phyloP scores from a whole-genome alignment of 257 asterid genomes.

The Verbena officinalis region DNA sequence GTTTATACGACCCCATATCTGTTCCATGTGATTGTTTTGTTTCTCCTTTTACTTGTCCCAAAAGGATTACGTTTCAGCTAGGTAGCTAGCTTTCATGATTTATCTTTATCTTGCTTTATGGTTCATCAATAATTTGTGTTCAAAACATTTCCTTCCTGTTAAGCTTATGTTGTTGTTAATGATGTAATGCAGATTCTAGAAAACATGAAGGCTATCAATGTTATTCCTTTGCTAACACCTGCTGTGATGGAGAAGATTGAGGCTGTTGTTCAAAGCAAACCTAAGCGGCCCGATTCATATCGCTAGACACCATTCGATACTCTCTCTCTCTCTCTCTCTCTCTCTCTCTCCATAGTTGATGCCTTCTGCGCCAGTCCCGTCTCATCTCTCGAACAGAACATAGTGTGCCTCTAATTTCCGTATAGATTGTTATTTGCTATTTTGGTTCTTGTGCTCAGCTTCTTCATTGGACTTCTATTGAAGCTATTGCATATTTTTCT shows the following conservation, averaged over 20 bases:
- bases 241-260: slow-evolving; percentile 81
- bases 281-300: slow-evolving; percentile 86
- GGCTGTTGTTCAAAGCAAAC: slow-evolving; percentile 79
- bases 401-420: background rate
- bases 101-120: background rate
- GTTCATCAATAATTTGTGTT: background rate
- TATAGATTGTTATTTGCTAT: background rate
- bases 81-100: background rate
- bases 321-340: background rate
- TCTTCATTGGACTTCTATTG: background rate
- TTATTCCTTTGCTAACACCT: slow-evolving; percentile 83
- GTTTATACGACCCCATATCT: background rate
- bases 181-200: slow-evolving; percentile 65
- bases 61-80: background rate
- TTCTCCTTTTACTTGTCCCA: background rate
- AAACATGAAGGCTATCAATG: slow-evolving; percentile 92
- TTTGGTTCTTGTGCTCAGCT: background rate
- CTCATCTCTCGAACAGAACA: background rate
- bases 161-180: too few species aligned
- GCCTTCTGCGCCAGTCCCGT: background rate
- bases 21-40: background rate
- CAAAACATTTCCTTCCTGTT: too few species aligned
- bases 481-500: background rate
- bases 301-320: slow-evolving; percentile 43
- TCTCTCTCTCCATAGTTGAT: background rate